Base-by-base conservation (phyloP, 352 stramenopile species). In the Phytophthora litchii region DNA sequence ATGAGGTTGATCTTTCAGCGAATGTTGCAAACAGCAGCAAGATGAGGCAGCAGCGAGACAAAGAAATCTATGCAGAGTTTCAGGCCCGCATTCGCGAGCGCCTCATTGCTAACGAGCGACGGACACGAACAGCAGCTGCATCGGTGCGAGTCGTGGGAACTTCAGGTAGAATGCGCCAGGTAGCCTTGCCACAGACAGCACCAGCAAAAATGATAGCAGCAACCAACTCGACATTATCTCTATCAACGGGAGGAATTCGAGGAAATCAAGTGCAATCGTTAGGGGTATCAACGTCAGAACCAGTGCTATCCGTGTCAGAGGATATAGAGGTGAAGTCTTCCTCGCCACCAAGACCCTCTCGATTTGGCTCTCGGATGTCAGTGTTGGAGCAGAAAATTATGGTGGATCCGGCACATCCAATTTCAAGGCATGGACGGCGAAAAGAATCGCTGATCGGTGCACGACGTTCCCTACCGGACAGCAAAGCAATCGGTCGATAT, bases 391-490 rank as follows among this genome's bases (percentile, higher is more conserved):
- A 60, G 4, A 72, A 60, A 35, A 10, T 59, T 13, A 31, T 59
- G 14, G 32, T 19, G 12, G 46, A 63, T 44, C 34, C 46, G 19
- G 63, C 43, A 1, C 42, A 55, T 12, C 25, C 56, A 23, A 29
- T 44, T 25, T 59, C 19, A 4, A 60, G 41, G 4, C 70, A 48
- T 8, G 66, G 29, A 37, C 48, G 52, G 41, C 66, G 37, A 9
- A 63, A 54, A 36, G 67, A 81, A 7, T 74, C 74, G 2, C 60
- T 72, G 0, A 80, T 87, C 16, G 77, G 79, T 3, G 79, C 70
- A 1, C 76, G 67, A 8, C 37, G 23, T 27, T 25, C 35, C 6
- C 45, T 62, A 1, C 32, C 54, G 9, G 67, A 77, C 42, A 63
- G 62, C 13, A 60, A 36, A 6, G 70, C 57, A 11, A 70, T 85